Base-by-base conservation (phyloP, 345 rosid genomes). In the Gossypium arboreum region DNA sequence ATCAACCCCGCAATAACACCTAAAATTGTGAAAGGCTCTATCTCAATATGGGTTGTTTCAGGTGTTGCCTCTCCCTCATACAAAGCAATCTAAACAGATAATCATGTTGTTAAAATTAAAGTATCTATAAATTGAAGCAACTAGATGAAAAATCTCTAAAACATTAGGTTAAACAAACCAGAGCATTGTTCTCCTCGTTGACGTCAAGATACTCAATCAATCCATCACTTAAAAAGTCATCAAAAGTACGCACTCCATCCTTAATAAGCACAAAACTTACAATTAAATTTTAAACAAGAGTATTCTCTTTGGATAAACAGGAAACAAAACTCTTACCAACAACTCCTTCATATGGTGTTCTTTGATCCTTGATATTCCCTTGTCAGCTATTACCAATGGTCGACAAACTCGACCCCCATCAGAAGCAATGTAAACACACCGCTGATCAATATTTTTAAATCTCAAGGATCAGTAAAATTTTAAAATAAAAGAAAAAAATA, bases 381-480 rank as follows among this genome's bases (percentile, higher is more conserved):
- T 88, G 86, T 94, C 96, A 51, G 96, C 98, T 78, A 94, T 90
- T 79, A 94, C 98, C 69, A 94, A 91, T 17, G 98, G 98, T 78
- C 98, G 95, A 84, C 97, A 92, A 80, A 94, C 98, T 75, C 98
- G 91, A 71, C 98, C 98, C 74, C 95, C 98, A 90, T 94, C 98
- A 75, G 98, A 92, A 82, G 98, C 98, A 83, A 94, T 85, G 79
- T 94, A 90, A 66, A 94, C 93, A 80, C 88, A 89, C 47, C 83
- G 84, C 98, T 94, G 90, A 73, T 16, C 79, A 78, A 76, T 9
- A 82, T 45, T 45, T 43, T 43, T 20, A 5, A 71, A 71, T 71
- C 17, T 29, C 39, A 18, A 55, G 48, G 18, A 55, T 71, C 74
- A 71, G 63, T 55, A 71, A 69, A 52, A 27, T 51, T 51, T 69